Evolutionary conservation across 1,284 basidiomycete genomes (phyloP).

Genomic region (Termitomyces sp.): DNA sequence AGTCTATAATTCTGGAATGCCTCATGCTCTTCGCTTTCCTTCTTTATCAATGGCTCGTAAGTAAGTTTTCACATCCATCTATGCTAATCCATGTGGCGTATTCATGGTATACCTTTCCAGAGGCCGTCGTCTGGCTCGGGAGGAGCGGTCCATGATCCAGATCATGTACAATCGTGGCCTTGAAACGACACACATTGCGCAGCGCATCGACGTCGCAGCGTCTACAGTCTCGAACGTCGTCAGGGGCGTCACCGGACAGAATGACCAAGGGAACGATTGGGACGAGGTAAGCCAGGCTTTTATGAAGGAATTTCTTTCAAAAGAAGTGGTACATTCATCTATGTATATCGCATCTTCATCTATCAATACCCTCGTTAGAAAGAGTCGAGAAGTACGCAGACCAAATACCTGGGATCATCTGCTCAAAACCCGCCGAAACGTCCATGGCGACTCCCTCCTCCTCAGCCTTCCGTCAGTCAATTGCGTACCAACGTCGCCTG

Average conservation of each 20-base stretch:
- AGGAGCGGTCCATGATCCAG: constrained; percentile 1
- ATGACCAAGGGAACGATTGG: background rate
- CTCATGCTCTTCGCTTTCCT: background rate
- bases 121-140: background rate
- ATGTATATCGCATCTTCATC: background rate
- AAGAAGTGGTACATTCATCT: background rate
- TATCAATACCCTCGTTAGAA: background rate
- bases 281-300: background rate
- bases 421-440: background rate
- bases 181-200: background rate
- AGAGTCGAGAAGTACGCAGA: background rate
- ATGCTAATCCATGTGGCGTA: background rate
- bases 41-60: background rate
- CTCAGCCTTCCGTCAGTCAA: background rate
- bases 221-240: background rate
- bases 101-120: background rate
- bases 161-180: constrained; percentile 1
- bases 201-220: background rate
- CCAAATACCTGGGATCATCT: background rate
- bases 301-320: background rate
- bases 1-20: background rate
- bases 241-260: background rate
- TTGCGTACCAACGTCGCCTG: too few relatives aligned
- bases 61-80: background rate
- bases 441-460: background rate